Conservation (phyloP, 2,329 filamentous ascomycete species). For the Penicillium sp. region DNA sequence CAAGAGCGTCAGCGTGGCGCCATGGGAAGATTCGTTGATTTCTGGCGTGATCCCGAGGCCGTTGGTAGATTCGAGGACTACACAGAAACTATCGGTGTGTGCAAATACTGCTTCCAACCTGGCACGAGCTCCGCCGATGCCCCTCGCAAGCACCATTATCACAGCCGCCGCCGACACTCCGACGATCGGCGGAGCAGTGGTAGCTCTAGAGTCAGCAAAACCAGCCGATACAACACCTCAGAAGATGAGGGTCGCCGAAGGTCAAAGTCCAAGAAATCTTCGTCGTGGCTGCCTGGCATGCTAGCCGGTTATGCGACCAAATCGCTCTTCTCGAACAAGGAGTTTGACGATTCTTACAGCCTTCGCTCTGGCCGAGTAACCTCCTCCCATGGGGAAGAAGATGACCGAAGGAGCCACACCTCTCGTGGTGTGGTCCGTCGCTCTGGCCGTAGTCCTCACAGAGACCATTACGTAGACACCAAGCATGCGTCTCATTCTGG, state of each 20-base stretch:
- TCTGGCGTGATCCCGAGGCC: slow-evolving; percentile 64
- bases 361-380: slow-evolving; percentile 52
- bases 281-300: slow-evolving; percentile 54
- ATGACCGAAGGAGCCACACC: slow-evolving; percentile 42
- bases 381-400: slow-evolving; percentile 30
- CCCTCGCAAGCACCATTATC: slow-evolving; percentile 60
- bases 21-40: slow-evolving; percentile 56
- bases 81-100: slow-evolving; percentile 65
- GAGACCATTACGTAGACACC: slow-evolving; percentile 36
- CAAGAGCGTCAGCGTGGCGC: slow-evolving; percentile 56
- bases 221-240: slow-evolving; percentile 56
- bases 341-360: slow-evolving; percentile 61
- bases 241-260: slow-evolving; percentile 50
- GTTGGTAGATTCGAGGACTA: slow-evolving; percentile 66
- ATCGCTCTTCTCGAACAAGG: slow-evolving; percentile 52
- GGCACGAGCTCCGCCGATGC: slow-evolving; percentile 56
- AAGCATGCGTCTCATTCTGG: slow-evolving; percentile 15
- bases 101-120: slow-evolving; percentile 64
- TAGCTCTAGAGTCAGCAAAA: slow-evolving; percentile 54
- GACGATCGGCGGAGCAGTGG: slow-evolving; percentile 45
- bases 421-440: slow-evolving; percentile 42
- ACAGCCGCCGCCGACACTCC: slow-evolving; percentile 42
- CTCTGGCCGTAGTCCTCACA: slow-evolving; percentile 31
- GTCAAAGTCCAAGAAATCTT: slow-evolving; percentile 43
- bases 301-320: slow-evolving; percentile 57